A percentile compares a stretch with the other conserved stretches of the same genome.
phyloP scores from a whole-genome alignment of 495 filamentous ascomycete species.

The Xylaria cubensis region DNA sequence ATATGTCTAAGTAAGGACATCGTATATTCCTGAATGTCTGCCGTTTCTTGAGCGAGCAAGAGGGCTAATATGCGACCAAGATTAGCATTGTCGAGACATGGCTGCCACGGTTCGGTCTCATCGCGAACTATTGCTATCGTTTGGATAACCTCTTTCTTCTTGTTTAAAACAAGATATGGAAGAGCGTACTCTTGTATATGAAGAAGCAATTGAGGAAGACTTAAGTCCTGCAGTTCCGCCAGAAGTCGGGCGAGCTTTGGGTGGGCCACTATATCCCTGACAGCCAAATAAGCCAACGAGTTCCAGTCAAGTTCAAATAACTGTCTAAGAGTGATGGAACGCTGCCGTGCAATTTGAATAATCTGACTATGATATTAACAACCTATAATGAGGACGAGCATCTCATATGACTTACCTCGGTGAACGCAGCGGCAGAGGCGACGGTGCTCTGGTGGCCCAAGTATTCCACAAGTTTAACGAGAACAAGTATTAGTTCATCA shows the following conservation, averaged over 20 bases:
- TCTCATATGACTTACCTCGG: slow-evolving; percentile 65
- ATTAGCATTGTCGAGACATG: slow-evolving; percentile 66
- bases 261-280: slow-evolving; percentile 77
- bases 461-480: slow-evolving; percentile 84
- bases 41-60: slow-evolving; percentile 73
- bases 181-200: slow-evolving; percentile 81
- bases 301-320: slow-evolving; percentile 88
- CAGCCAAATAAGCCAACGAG: slow-evolving; percentile 76
- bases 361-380: slow-evolving; percentile 42
- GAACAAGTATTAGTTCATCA: slow-evolving; percentile 82
- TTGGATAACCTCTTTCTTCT: slow-evolving; percentile 77
- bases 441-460: slow-evolving; percentile 83
- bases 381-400: not conserved
- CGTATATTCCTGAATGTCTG: slow-evolving; percentile 69
- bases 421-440: slow-evolving; percentile 78
- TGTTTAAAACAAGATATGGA: slow-evolving; percentile 81
- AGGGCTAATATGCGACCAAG: slow-evolving; percentile 79
- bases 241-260: slow-evolving; percentile 84
- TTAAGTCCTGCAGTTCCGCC: slow-evolving; percentile 77
- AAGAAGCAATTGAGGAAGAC: slow-evolving; percentile 73
- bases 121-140: slow-evolving; percentile 78
- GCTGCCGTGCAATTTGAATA: slow-evolving; percentile 67
- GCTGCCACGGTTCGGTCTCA: slow-evolving; percentile 49
- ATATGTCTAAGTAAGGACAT: slow-evolving; percentile 71
- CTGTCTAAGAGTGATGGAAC: slow-evolving; percentile 63